Percentiles rank a stretch among this genome's conserved stretches.
Conservation (phyloP, 1,139 yeast genomes). For the Sugiyamaella pinicola region DNA sequence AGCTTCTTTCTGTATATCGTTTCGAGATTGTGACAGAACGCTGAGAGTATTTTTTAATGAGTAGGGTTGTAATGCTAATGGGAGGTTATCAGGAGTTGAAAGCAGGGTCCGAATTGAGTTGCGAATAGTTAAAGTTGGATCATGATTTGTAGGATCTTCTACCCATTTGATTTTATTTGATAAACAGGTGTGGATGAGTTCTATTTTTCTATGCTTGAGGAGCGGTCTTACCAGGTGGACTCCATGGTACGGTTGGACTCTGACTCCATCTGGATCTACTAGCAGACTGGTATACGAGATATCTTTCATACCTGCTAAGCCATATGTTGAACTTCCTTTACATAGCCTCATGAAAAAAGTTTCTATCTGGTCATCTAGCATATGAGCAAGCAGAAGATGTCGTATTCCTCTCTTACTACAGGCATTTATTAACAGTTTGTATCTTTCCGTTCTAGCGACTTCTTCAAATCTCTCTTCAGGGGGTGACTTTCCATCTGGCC, state of each 20-base stretch:
- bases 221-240: constrained; percentile 55
- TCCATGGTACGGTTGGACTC: constrained; percentile 1
- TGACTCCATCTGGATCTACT: constrained; percentile 21
- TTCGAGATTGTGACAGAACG: constrained; percentile 6
- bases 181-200: constrained; percentile 52
- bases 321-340: constrained; percentile 59
- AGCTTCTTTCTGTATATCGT: constrained; percentile 18
- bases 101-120: constrained; percentile 46
- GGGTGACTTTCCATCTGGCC: constrained; percentile 34
- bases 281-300: constrained; percentile 27
- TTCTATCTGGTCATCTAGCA: constrained; percentile 70
- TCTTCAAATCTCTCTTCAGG: constrained; percentile 30
- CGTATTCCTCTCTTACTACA: constrained; percentile 43
- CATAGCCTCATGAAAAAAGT: constrained; percentile 62
- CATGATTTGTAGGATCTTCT: constrained; percentile 67
- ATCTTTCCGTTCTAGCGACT: constrained; percentile 51
- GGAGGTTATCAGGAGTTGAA: constrained; percentile 19
- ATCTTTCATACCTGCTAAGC: constrained; percentile 50
- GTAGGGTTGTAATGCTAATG: constrained; percentile 20
- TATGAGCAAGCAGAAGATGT: constrained; percentile 64
- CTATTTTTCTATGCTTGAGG: constrained; percentile 48
- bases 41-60: constrained; percentile 12
- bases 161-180: constrained; percentile 55
- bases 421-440: constrained; percentile 46
- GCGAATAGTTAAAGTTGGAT: constrained; percentile 56